These are phyloP conservation scores for Cadophora gregata DNA, from an alignment of 2,329 filamentous ascomycete genomes.

Conservation along the genomic window DNA sequence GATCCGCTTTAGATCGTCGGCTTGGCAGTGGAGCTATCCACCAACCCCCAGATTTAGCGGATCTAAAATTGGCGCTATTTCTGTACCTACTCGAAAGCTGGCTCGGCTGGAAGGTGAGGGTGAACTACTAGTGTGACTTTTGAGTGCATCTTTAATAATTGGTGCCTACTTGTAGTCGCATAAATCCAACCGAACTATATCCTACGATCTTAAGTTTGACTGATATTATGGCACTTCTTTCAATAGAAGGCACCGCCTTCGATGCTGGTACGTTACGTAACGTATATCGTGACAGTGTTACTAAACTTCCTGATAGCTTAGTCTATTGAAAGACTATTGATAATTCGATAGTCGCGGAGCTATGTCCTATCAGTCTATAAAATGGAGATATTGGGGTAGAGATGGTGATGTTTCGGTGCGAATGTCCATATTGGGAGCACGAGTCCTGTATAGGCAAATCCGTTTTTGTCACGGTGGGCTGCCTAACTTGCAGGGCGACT, in stretches of 20 bases:
- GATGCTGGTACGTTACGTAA: background rate
- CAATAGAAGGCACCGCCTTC: slow-evolving; percentile 5
- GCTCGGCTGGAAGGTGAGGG: too few relatives aligned
- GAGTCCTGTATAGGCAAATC: slow-evolving; percentile 10
- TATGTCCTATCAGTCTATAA: background rate
- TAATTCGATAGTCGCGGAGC: background rate
- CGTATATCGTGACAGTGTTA: background rate
- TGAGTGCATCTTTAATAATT: slow-evolving; percentile 5
- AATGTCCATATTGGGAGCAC: slow-evolving; percentile 6
- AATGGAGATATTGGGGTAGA: background rate
- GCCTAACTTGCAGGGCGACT: slow-evolving; percentile 4
- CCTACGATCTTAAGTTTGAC: slow-evolving; percentile 1
- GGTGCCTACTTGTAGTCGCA: slow-evolving; percentile 9
- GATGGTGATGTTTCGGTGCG: slow-evolving; percentile 11
- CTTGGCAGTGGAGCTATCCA: too few relatives aligned
- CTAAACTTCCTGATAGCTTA: slow-evolving; percentile 8
- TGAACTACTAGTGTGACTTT: too few relatives aligned
- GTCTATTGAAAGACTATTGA: slow-evolving; percentile 1
- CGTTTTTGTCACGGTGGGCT: background rate
- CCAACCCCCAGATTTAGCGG: too few relatives aligned
- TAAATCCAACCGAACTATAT: background rate
- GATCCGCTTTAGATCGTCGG: too few relatives aligned
- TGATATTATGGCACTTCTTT: slow-evolving; percentile 5
- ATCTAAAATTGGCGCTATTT: too few relatives aligned
- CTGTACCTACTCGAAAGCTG: too few relatives aligned